Evolutionary conservation across 176 grass and related monocot genomes (phyloP).

Genomic region (Echinochloa phyllopogon): DNA sequence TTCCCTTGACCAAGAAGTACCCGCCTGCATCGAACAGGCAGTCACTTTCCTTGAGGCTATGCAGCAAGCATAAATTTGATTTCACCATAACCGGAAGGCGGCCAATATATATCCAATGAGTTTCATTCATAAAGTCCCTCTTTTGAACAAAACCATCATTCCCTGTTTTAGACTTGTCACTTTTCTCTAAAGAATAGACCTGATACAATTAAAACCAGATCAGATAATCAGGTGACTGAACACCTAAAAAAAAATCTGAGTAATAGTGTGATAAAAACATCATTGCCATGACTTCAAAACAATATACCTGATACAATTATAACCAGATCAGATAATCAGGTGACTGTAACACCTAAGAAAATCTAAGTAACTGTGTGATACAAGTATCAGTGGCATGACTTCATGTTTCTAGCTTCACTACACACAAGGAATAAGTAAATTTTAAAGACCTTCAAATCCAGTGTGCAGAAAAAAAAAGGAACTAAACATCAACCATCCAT

Average conservation of each 20-base stretch:
- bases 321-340: constrained; percentile 38
- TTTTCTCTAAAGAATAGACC: constrained; percentile 86
- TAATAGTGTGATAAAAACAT: neutral
- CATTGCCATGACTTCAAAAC: constrained; percentile 49
- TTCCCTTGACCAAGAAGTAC: constrained; percentile 99
- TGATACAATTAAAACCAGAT: constrained; percentile 49
- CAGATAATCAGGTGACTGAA: constrained; percentile 34
- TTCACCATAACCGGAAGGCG: constrained; percentile 88
- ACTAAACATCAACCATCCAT: constrained; percentile 25
- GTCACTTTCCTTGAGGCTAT: constrained; percentile 61
- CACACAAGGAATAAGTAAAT: constrained; percentile 20
- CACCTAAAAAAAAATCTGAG: constrained; percentile 31
- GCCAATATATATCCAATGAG: constrained; percentile 61
- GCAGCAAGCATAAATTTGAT: constrained; percentile 86
- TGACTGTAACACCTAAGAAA: constrained; percentile 30
- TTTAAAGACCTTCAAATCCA: constrained; percentile 19
- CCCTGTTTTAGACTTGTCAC: constrained; percentile 84
- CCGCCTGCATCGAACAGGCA: constrained; percentile 93
- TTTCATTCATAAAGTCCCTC: constrained; percentile 56
- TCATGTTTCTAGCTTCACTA: constrained; percentile 1
- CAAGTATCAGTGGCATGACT: neutral
- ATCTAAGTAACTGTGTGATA: constrained; percentile 14
- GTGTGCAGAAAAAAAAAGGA: constrained; percentile 16
- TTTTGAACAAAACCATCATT: constrained; percentile 67
- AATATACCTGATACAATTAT: constrained; percentile 71